Evolutionary conservation across 140 eudicot species (phyloP).

Genomic region (Senecio squalidus): DNA sequence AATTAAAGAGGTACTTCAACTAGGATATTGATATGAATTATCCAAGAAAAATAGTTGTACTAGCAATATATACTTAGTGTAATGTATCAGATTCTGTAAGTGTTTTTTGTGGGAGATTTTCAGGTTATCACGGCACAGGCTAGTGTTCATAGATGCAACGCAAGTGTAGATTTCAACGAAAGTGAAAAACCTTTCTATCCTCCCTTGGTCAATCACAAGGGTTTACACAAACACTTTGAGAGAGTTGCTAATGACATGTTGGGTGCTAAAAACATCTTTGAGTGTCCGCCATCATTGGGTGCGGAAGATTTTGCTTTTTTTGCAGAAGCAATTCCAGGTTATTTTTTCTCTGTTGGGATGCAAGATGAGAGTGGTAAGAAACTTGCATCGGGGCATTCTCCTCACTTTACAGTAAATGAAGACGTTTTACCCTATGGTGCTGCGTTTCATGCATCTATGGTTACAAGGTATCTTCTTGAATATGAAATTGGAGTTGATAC

Average conservation of each 20-base stretch:
- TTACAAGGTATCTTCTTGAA: constrained; percentile 33
- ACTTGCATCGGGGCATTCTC: constrained; percentile 39
- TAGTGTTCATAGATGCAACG: constrained; percentile 58
- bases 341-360: constrained; percentile 47
- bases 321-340: constrained; percentile 48
- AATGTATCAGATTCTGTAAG: no score
- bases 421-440: constrained; percentile 57
- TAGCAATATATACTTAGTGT: no score
- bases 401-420: constrained; percentile 43
- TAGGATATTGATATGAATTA: not conserved
- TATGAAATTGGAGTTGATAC: constrained; percentile 8
- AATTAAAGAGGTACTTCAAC: constrained; percentile 45
- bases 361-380: constrained; percentile 30
- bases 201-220: constrained; percentile 32
- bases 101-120: not conserved
- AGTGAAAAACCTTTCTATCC: constrained; percentile 35
- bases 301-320: constrained; percentile 61
- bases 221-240: constrained; percentile 32
- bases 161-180: constrained; percentile 31
- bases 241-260: constrained; percentile 40
- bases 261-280: constrained; percentile 32
- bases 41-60: not conserved
- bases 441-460: constrained; percentile 56
- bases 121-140: constrained; percentile 61
- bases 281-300: constrained; percentile 38